These are phyloP conservation scores for Rubroshorea leprosula DNA, from an alignment of 345 rosid species.

Conservation along the genomic window DNA sequence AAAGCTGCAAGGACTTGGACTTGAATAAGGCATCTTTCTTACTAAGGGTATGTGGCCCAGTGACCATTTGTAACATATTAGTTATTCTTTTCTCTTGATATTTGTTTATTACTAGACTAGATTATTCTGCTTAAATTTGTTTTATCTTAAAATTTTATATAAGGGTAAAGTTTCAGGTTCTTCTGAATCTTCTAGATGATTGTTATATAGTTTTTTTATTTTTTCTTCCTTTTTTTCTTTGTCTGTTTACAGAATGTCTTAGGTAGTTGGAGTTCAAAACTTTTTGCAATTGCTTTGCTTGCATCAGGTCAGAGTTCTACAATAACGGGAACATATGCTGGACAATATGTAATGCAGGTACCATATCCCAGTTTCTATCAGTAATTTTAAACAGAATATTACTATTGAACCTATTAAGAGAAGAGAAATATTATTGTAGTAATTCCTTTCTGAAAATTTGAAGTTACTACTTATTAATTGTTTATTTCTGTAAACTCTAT, in stretches of 20 bases:
- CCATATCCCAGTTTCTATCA: too few species aligned
- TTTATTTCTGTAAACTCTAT: too few species aligned
- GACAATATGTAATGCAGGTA: slow-evolving; percentile 98
- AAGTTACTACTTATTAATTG: background rate
- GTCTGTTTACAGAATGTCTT: slow-evolving; percentile 64
- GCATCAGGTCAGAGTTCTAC: slow-evolving; percentile 99
- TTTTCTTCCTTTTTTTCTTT: too few species aligned
- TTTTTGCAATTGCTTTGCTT: slow-evolving; percentile 82
- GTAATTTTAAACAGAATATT: too few species aligned
- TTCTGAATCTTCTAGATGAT: background rate
- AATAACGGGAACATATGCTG: slow-evolving; percentile 96
- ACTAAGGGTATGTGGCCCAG: slow-evolving; percentile 48
- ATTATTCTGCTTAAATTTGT: slow-evolving; percentile 2
- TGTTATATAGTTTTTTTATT: slow-evolving; percentile 6
- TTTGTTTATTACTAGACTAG: slow-evolving; percentile 6
- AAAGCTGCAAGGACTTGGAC: slow-evolving; percentile 70
- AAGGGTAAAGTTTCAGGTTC: background rate
- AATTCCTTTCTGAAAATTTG: too few species aligned
- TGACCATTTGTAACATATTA: slow-evolving; percentile 1
- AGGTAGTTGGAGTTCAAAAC: slow-evolving; percentile 94
- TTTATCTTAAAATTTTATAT: background rate
- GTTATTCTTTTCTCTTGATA: background rate
- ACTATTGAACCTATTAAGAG: too few species aligned
- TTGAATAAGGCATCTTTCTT: slow-evolving; percentile 87
- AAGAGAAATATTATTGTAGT: too few species aligned